A percentile compares a stretch with the other conserved stretches of the same genome.
Conservation (phyloP, 2,329 filamentous ascomycete genomes). For the Camptophora hylomeconis region DNA sequence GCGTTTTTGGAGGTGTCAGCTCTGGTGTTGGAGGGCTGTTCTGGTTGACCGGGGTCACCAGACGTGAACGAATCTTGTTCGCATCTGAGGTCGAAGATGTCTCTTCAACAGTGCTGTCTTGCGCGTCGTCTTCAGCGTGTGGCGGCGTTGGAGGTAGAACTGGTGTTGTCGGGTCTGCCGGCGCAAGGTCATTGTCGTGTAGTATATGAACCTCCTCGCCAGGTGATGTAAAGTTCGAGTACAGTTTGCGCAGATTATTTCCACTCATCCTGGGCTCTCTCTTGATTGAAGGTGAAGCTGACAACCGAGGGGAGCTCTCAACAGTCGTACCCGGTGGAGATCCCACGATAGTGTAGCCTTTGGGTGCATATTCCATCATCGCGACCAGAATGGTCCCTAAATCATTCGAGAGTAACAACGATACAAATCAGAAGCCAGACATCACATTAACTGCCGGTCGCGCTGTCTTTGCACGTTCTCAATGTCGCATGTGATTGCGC, state of each 20-base stretch:
- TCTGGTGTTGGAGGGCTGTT: conserved; percentile 51
- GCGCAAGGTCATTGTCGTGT: conserved; percentile 4
- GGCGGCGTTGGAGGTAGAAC: conserved; percentile 16
- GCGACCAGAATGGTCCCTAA: too few species aligned
- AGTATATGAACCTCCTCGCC: conserved; percentile 2
- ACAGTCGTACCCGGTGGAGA: too few species aligned
- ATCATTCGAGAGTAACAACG: too few species aligned
- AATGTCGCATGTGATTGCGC: too few species aligned
- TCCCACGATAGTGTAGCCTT: too few species aligned
- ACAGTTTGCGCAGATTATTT: conserved; percentile 14
- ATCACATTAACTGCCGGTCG: too few species aligned
- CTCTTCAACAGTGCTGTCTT: conserved; percentile 1
- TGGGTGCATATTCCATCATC: too few species aligned
- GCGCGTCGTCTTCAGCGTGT: conserved; percentile 7
- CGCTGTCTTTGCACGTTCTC: too few species aligned
- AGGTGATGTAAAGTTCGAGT: conserved; percentile 12
- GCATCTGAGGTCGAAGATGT: conserved; percentile 9
- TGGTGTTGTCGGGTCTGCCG: conserved; percentile 11
- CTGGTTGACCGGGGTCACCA: conserved; percentile 16
- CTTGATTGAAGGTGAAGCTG: too few species aligned
- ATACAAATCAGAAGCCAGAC: too few species aligned
- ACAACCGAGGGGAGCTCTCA: too few species aligned
- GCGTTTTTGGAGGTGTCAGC: conserved; percentile 52
- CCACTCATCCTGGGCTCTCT: too few species aligned
- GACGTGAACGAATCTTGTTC: conserved; percentile 15